Percentiles rank a stretch among this genome's conserved stretches.
Evolutionary conservation across 176 grass and related monocot genomes (phyloP).

Genomic region (Aegilops umbellulata): DNA sequence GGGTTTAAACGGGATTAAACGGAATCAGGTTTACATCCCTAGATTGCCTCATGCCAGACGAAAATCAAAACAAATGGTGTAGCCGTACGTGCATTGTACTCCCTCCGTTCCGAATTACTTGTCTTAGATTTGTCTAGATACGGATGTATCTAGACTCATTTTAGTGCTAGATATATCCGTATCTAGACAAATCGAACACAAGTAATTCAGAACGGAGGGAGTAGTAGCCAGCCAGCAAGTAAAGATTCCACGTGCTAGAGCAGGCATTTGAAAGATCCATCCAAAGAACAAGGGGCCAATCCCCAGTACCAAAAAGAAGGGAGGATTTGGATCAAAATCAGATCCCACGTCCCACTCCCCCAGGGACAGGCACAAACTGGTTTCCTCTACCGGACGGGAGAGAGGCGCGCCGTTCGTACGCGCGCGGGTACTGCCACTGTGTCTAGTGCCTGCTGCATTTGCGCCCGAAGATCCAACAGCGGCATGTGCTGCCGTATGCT

Average conservation of each 20-base stretch:
- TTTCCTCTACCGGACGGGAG: neutral
- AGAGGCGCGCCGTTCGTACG: neutral
- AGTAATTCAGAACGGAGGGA: no score
- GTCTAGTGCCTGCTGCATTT: neutral
- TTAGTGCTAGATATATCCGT: no score
- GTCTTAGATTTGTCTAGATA: no score
- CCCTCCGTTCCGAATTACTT: no score
- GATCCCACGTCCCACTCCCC: neutral
- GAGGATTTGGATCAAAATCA: neutral
- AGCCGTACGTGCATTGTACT: neutral
- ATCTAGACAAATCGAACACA: no score
- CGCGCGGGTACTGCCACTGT: neutral
- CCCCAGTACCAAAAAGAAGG: neutral
- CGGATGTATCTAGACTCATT: no score
- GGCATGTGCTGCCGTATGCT: slow-evolving; percentile 33
- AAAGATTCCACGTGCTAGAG: neutral
- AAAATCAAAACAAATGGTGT: neutral
- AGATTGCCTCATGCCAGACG: no score
- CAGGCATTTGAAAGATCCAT: neutral
- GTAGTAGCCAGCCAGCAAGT: slow-evolving; percentile 5
- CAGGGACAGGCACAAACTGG: neutral
- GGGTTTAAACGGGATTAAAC: no score
- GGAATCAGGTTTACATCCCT: no score
- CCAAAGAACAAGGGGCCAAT: neutral
- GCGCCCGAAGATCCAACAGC: neutral